Conservation (phyloP, 2,329 filamentous ascomycete genomes). For the Zymoseptoria ardabiliae region DNA sequence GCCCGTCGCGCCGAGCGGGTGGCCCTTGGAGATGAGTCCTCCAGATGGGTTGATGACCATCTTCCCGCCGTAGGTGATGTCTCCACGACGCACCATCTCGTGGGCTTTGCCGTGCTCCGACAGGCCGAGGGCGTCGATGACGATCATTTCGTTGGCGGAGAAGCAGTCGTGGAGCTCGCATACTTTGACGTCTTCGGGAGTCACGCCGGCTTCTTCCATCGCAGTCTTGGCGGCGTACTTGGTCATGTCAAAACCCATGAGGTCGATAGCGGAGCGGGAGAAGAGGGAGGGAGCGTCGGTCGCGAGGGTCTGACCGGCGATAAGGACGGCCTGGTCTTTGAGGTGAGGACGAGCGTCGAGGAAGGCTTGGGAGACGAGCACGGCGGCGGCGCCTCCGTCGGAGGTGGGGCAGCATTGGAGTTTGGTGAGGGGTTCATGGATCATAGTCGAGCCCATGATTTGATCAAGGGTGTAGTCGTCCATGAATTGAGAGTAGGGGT, state of each 20-base stretch:
- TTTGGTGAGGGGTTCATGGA: slow-evolving; percentile 84
- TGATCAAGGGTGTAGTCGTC: slow-evolving; percentile 85
- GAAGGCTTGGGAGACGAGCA: slow-evolving; percentile 84
- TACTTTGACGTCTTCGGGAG: slow-evolving; percentile 64
- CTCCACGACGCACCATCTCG: slow-evolving; percentile 76
- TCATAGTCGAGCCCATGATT: slow-evolving; percentile 65
- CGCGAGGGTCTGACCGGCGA: slow-evolving; percentile 78
- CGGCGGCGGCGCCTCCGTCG: slow-evolving; percentile 80
- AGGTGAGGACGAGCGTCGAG: slow-evolving; percentile 78
- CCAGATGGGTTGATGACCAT: slow-evolving; percentile 40
- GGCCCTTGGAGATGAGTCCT: slow-evolving; percentile 90
- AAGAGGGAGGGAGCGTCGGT: slow-evolving; percentile 78
- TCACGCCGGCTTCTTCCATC: slow-evolving; percentile 61
- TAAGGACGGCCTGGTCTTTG: slow-evolving; percentile 70
- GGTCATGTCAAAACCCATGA: slow-evolving; percentile 84
- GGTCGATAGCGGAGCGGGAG: slow-evolving; percentile 71
- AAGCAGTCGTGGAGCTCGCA: slow-evolving; percentile 97
- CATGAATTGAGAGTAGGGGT: slow-evolving; percentile 97
- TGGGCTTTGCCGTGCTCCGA: slow-evolving; percentile 73
- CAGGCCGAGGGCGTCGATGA: slow-evolving; percentile 78
- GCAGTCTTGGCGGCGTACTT: slow-evolving; percentile 61
- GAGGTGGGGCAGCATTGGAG: slow-evolving; percentile 98
- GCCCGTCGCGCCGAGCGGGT: slow-evolving; percentile 86
- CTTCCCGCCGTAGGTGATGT: slow-evolving; percentile 79
- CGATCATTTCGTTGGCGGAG: slow-evolving; percentile 87